These are phyloP conservation scores for Ceratocystis harringtonii DNA, from an alignment of 2,329 filamentous ascomycete genomes.

Conservation along the genomic window DNA sequence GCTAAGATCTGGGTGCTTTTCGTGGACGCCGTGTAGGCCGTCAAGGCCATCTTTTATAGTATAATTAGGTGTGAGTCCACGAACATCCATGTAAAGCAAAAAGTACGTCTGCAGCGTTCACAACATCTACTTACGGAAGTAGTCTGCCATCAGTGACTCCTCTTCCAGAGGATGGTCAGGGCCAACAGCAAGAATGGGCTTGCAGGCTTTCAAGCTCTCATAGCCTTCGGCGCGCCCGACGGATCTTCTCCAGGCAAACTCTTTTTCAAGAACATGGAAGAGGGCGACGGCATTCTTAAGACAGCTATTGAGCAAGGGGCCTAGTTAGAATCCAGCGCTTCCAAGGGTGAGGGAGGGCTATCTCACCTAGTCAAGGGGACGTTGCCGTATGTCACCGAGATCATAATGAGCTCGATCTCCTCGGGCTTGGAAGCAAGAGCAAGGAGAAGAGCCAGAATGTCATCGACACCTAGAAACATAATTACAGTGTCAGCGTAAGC, in stretches of 20 bases:
- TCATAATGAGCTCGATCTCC: slow-evolving; percentile 70
- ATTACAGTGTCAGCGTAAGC: neutral
- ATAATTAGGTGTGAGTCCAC: neutral
- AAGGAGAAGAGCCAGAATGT: slow-evolving; percentile 75
- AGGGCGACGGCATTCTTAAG: slow-evolving; percentile 77
- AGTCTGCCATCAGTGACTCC: slow-evolving; percentile 63
- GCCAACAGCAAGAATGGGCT: slow-evolving; percentile 75
- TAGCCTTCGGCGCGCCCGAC: slow-evolving; percentile 56
- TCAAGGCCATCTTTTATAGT: slow-evolving; percentile 49
- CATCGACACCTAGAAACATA: slow-evolving; percentile 55
- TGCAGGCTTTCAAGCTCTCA: slow-evolving; percentile 52
- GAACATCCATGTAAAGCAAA: neutral
- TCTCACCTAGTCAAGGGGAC: slow-evolving; percentile 64
- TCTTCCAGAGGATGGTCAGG: slow-evolving; percentile 75
- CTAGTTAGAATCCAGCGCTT: slow-evolving; percentile 2
- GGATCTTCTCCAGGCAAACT: slow-evolving; percentile 65
- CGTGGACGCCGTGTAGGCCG: slow-evolving; percentile 62
- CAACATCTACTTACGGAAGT: slow-evolving; percentile 56
- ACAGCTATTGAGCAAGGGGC: slow-evolving; percentile 34
- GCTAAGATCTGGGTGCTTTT: slow-evolving; percentile 56
- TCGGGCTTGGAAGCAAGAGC: slow-evolving; percentile 68
- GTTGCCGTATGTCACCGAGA: slow-evolving; percentile 90
- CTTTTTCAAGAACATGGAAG: slow-evolving; percentile 83
- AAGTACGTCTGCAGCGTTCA: neutral
- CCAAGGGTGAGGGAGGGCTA: neutral